Evolutionary conservation across 106 monocot species (phyloP), one percentile per base, ranked within the genome.

Genomic region (Apostasia ramifera): DNA sequence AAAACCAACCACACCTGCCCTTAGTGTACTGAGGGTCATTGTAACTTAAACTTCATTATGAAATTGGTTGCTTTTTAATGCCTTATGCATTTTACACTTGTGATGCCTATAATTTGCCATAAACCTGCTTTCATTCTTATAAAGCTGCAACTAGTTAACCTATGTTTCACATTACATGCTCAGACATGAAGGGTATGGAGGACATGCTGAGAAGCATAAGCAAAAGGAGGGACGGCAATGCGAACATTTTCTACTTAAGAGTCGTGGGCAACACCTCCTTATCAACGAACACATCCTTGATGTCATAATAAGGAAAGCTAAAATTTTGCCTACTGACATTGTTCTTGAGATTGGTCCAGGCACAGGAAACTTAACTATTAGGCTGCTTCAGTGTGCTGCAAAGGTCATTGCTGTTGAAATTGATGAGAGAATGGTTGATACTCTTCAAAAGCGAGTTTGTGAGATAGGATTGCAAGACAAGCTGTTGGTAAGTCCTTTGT

Each of bases 351-450:
- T 84, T 70, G 88, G 88, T n/a, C 84, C 84, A 45, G 81, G 88
- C 67, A 88, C 81, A 57, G 88, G 88, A 13, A 95, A 88, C 73
- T 84, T 91, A 74, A 95, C 95, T 54, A 72, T 84, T 41, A 61
- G 77, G 44, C 75, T 95, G 51, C 86, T 95, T 62, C 59, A 74
- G 43, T 43, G 70, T 38, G 79, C 91, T 9, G 47, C 51, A 6
- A 71, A 66, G 39, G 95, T 95, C 44, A 71, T 90, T 68, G 88
- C 88, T 57, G 82, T 91, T 51, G 95, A 95, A 78, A 77, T 91
- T 59, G 95, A 95, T 68, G 68, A 41, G 3, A 70, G 88, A 6
- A 95, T 95, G 95, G 88, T 95, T n/a, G 86, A 86, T 9, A 63
- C 80, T 14, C 78, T 95, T 66, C 56, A 4, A 39, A 43, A 39